Evolutionary conservation across 495 filamentous ascomycete genomes (phyloP).

Genomic region (Bacidia rubella): DNA sequence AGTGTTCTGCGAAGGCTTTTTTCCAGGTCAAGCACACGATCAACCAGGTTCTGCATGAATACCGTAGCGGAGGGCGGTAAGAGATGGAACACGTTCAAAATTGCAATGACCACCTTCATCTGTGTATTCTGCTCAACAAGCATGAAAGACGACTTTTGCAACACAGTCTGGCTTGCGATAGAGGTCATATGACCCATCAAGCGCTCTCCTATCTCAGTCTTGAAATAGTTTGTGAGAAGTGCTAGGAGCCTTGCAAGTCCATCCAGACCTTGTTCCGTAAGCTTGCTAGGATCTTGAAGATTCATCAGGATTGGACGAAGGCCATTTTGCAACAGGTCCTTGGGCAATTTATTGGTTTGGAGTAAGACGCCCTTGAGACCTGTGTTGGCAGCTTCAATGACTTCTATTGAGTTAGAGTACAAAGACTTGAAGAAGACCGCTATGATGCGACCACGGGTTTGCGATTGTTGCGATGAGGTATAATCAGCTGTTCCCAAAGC

Average conservation of each 20-base stretch:
- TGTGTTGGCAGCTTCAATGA: constrained; percentile 86
- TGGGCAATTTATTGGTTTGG: constrained; percentile 82
- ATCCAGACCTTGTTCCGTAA: constrained; percentile 81
- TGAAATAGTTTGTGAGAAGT: constrained; percentile 94
- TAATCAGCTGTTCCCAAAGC: constrained; percentile 90
- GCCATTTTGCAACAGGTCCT: constrained; percentile 88
- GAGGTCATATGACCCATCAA: constrained; percentile 84
- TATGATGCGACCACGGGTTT: constrained; percentile 72
- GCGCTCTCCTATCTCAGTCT: constrained; percentile 89
- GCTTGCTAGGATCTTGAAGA: constrained; percentile 80
- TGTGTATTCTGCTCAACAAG: constrained; percentile 80
- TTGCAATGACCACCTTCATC: constrained; percentile 86
- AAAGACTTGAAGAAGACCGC: constrained; percentile 95
- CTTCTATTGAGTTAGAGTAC: constrained; percentile 79
- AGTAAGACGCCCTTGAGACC: constrained; percentile 73
- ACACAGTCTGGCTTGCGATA: constrained; percentile 62
- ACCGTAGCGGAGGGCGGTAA: constrained; percentile 75
- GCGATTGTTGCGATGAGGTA: constrained; percentile 50
- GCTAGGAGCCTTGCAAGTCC: constrained; percentile 80
- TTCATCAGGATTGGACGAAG: constrained; percentile 90
- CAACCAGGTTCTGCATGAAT: constrained; percentile 80
- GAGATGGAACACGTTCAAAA: constrained; percentile 93
- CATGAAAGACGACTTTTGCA: constrained; percentile 87
- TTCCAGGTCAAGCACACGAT: constrained; percentile 80
- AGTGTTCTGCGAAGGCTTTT: constrained; percentile 73